Evolutionary conservation across 164 flowering plant genomes (phyloP), one percentile per base, ranked within the genome.

Genomic region (Liriodendron chinense): DNA sequence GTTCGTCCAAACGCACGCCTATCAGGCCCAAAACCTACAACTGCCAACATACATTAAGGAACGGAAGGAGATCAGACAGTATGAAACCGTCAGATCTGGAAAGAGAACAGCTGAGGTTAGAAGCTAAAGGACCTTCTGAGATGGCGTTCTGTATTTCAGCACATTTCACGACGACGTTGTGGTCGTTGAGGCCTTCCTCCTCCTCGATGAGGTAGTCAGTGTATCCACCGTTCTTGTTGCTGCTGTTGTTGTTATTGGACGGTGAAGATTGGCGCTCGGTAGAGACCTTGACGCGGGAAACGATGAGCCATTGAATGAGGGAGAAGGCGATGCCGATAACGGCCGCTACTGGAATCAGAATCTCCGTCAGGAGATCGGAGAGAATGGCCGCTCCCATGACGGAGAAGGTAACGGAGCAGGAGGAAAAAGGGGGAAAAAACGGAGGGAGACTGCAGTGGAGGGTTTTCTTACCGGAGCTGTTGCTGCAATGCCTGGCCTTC

Each of bases 131-230:
- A 88, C 93, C 93, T 85, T 89, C 90, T 62, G 91, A 86, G 63
- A 89, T 89, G 72, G 93, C 93, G 71, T 2, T 82, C 72, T 89
- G 93, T 13, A 89, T 89, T 47, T 89, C 93, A 20, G 93, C 89
- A 73, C 93, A 89, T 66, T 86, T 89, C 12, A 65, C 63, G 23
- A 88, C 91, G 26, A 89, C 91, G 76, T 71, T 85, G 48, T 88
- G 90, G 79, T 89, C 93, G 61, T 85, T 89, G 62, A 87, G 70
- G 23, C 90, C 90, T 69, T 89, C 93, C 65, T 88, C 93, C 77
- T 89, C 93, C 64, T 89, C 93, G 65, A 89, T 86, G 76, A 88
- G 81, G 64, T 76, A 81, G 21, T 89, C 90, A n/a, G 69, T 24
- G 75, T 71, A 76, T 21, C 90, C 87, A n/a, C 90, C 76, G 48